phyloP scores from a whole-genome alignment of 768 basidiomycete species.

The Strobilomyces echinocephalus region DNA sequence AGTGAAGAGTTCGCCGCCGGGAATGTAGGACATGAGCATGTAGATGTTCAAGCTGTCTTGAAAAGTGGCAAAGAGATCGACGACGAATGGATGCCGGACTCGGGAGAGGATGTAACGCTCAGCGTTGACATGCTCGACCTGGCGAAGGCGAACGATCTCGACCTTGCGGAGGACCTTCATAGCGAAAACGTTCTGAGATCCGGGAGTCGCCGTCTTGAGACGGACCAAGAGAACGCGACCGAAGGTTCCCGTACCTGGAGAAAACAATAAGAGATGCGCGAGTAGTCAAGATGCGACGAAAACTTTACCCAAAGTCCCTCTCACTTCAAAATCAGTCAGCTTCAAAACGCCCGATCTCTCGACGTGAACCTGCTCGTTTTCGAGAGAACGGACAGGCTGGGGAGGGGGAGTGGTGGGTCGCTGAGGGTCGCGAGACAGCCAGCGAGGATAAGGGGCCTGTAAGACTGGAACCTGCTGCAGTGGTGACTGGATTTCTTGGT shows the following conservation, averaged over 20 bases:
- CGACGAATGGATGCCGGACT: constrained; percentile 91
- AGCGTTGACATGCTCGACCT: constrained; percentile 97
- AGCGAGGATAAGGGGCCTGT: constrained; percentile 9
- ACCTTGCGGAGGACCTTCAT: constrained; percentile 87
- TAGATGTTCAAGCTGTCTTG: constrained; percentile 97
- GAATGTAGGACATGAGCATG: constrained; percentile 95
- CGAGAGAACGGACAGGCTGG: constrained; percentile 51
- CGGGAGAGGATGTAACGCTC: constrained; percentile 91
- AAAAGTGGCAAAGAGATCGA: constrained; percentile 92
- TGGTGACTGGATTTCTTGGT: constrained; percentile 8
- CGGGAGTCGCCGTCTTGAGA: constrained; percentile 49
- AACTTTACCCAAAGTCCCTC: constrained; percentile 62
- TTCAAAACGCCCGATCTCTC: constrained; percentile 51
- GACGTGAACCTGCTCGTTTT: constrained; percentile 67
- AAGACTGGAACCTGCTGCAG: neutral
- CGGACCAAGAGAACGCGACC: constrained; percentile 89
- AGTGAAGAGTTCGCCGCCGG: constrained; percentile 97
- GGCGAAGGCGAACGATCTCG: constrained; percentile 83
- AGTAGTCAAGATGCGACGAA: constrained; percentile 16
- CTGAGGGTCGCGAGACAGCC: constrained; percentile 6
- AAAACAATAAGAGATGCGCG: constrained; percentile 1
- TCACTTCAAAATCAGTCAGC: constrained; percentile 76
- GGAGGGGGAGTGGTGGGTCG: constrained; percentile 27
- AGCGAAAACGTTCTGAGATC: constrained; percentile 57
- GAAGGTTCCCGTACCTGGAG: constrained; percentile 92